These are phyloP conservation scores for Macadamia tetraphylla DNA, from an alignment of 164 flowering plant genomes.

Conservation along the genomic window DNA sequence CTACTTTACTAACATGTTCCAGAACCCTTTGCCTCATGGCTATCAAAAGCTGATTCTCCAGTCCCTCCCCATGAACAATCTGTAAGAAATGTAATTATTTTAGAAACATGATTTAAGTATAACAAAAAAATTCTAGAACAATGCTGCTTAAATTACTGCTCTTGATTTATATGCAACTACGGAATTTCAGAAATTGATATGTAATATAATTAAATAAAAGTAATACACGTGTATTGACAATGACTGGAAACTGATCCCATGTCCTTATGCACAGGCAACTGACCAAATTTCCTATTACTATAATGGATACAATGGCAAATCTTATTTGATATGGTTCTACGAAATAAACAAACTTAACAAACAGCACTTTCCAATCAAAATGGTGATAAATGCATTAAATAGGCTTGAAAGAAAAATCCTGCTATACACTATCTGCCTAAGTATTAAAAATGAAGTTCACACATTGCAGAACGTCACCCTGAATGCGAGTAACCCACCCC, in stretches of 20 bases:
- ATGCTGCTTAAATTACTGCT: not conserved
- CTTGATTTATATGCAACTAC: not conserved
- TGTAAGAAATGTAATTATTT: conserved; percentile 20
- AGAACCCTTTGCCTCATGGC: conserved; percentile 66
- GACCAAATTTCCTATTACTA: not conserved
- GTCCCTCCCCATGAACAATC: conserved; percentile 43
- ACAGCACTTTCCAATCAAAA: not conserved
- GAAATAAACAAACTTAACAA: not conserved
- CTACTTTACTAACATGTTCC: conserved; percentile 49
- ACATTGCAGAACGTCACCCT: not conserved
- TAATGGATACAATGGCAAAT: too few species aligned
- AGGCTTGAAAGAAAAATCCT: not conserved
- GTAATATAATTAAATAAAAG: not conserved
- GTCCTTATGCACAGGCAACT: not conserved
- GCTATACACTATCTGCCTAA: not conserved
- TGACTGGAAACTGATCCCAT: not conserved
- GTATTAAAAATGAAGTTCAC: not conserved
- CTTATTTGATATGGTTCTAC: not conserved
- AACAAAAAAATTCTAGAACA: not conserved
- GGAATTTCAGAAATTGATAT: not conserved
- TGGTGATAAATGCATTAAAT: not conserved
- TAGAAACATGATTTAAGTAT: not conserved
- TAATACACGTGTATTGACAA: not conserved
- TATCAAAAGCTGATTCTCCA: conserved; percentile 52
- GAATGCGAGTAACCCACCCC: too few species aligned